phyloP scores from a whole-genome alignment of 108 stramenopile genomes.

The Nannochloropsis salina region DNA sequence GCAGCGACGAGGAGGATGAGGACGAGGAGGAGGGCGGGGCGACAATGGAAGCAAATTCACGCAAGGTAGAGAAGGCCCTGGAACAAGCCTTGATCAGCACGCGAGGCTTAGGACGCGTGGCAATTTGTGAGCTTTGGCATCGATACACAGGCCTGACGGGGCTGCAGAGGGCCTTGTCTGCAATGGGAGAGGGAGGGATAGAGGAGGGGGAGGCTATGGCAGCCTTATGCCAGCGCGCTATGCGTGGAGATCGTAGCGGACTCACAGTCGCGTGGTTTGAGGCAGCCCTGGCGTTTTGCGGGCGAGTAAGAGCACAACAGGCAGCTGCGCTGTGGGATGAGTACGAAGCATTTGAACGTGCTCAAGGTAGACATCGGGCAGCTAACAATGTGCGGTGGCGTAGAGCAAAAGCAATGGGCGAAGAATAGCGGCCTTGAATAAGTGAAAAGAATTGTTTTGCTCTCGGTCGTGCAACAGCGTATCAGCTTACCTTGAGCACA shows the following conservation, averaged over 20 bases:
- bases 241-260: neutral
- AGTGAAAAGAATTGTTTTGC: too few species aligned
- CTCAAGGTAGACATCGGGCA: neutral
- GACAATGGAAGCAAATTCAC: neutral
- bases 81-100: neutral
- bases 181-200: neutral
- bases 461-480: too few species aligned
- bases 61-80: neutral
- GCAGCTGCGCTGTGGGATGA: neutral
- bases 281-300: neutral
- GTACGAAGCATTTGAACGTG: neutral
- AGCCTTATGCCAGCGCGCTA: neutral
- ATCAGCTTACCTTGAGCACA: too few species aligned
- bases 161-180: neutral
- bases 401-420: neutral
- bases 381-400: neutral
- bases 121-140: neutral
- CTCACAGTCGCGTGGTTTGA: neutral
- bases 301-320: neutral
- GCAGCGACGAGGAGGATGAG: neutral
- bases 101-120: neutral
- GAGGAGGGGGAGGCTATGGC: neutral
- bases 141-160: neutral
- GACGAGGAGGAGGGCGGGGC: neutral
- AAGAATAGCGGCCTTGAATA: neutral